phyloP scores from a whole-genome alignment of 805 yeast species.

The Wickerhamomyces alni region DNA sequence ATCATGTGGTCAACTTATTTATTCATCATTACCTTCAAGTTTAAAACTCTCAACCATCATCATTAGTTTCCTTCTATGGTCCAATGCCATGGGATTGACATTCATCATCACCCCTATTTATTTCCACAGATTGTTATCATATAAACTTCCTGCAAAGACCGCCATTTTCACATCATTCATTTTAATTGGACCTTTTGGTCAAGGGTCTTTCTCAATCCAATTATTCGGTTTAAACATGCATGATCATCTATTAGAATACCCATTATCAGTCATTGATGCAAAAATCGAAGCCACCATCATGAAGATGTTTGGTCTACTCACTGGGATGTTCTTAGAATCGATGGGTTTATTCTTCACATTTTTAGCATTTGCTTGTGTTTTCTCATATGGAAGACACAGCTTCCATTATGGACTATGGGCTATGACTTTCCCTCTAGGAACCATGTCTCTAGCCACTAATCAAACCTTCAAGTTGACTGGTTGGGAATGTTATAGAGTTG shows the following conservation, averaged over 20 bases:
- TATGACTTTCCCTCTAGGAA: constrained; percentile 86
- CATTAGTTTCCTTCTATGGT: constrained; percentile 56
- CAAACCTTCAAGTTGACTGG: constrained; percentile 45
- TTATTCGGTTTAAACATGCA: constrained; percentile 42
- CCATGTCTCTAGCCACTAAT: constrained; percentile 58
- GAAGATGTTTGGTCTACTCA: constrained; percentile 29
- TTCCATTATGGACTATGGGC: constrained; percentile 70
- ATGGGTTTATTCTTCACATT: constrained; percentile 56
- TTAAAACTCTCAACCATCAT: constrained; percentile 48
- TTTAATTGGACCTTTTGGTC: constrained; percentile 83
- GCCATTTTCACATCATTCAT: constrained; percentile 62
- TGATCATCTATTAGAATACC: constrained; percentile 12
- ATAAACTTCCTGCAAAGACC: constrained; percentile 52
- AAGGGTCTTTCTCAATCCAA: constrained; percentile 68
- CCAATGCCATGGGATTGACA: constrained; percentile 60
- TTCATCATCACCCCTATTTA: constrained; percentile 49
- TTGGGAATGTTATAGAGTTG: constrained; percentile 51
- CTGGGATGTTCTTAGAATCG: constrained; percentile 41
- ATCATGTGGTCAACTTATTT: constrained; percentile 59
- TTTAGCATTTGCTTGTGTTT: constrained; percentile 31
- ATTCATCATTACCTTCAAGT: constrained; percentile 34
- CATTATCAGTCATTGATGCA: constrained; percentile 21
- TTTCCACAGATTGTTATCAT: constrained; percentile 50
- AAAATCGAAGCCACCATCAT: constrained; percentile 26
- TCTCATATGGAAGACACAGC: constrained; percentile 26